Percentiles rank a stretch among this genome's conserved stretches.
Evolutionary conservation across 768 basidiomycete species (phyloP).

Genomic region (Pisolithus orientalis): DNA sequence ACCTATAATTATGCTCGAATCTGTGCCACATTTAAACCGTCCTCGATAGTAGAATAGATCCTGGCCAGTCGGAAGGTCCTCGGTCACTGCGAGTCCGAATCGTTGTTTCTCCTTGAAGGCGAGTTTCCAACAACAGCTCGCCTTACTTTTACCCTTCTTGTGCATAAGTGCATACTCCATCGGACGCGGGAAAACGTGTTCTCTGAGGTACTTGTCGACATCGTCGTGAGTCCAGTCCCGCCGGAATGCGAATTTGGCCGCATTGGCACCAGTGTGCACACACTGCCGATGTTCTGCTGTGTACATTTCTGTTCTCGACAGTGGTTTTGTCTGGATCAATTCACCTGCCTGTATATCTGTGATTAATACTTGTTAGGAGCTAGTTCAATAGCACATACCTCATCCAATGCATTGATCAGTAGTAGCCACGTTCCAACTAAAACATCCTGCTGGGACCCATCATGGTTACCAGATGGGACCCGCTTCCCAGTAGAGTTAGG

Average conservation of each 20-base stretch:
- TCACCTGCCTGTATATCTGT: neutral
- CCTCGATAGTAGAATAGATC: constrained; percentile 1
- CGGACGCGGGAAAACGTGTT: neutral
- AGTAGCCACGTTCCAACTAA: neutral
- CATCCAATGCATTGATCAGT: neutral
- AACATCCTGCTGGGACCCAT: neutral
- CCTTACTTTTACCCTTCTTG: neutral
- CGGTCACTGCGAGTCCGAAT: neutral
- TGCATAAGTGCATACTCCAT: neutral
- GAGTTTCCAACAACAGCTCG: neutral
- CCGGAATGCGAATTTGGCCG: neutral
- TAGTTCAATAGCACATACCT: neutral
- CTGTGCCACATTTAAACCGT: neutral
- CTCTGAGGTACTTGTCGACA: neutral
- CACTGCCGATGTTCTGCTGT: neutral
- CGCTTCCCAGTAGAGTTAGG: neutral
- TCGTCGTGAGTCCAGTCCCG: neutral
- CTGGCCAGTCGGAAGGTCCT: neutral
- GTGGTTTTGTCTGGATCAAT: no score
- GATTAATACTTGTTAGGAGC: neutral
- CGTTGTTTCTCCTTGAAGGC: constrained; percentile 1
- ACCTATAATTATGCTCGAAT: constrained; percentile 1
- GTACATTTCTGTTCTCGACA: neutral
- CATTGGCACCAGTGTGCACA: neutral
- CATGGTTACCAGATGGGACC: neutral